These are phyloP conservation scores for Centrapalus pauciflorus DNA, from an alignment of 129 eudicot species.

Conservation along the genomic window DNA sequence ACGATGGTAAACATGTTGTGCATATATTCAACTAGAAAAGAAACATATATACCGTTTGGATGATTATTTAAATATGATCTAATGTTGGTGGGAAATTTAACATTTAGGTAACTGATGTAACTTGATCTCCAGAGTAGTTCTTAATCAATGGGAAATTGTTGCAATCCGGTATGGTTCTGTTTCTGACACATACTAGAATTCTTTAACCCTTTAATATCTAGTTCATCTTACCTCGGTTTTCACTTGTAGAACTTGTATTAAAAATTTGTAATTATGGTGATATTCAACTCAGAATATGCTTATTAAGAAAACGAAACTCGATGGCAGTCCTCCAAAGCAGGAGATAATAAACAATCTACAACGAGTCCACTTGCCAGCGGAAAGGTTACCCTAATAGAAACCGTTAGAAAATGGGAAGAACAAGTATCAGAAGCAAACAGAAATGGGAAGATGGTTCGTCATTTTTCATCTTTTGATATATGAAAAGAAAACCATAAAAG, in stretches of 20 bases:
- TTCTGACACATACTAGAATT: neutral
- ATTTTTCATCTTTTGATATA: neutral
- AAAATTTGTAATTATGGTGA: neutral
- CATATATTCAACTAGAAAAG: neutral
- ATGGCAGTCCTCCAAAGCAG: slow-evolving; percentile 4
- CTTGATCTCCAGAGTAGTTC: slow-evolving; percentile 13
- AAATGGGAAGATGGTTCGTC: slow-evolving; percentile 32
- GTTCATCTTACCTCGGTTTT: neutral
- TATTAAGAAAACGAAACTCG: neutral
- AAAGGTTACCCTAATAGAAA: slow-evolving; percentile 27
- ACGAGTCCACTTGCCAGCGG: slow-evolving; percentile 13
- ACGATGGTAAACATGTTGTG: neutral
- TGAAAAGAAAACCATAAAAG: too few species aligned
- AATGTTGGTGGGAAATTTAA: neutral
- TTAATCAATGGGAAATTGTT: slow-evolving; percentile 45
- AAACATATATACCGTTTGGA: neutral
- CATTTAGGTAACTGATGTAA: slow-evolving; percentile 29
- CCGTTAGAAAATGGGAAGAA: slow-evolving; percentile 42
- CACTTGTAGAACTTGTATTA: neutral
- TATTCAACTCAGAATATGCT: neutral
- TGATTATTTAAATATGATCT: neutral
- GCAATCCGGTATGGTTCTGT: slow-evolving; percentile 1
- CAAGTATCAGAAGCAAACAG: slow-evolving; percentile 36
- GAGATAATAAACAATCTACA: neutral
- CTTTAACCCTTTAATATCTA: neutral